Percentiles rank a stretch among this genome's conserved stretches.
Evolutionary conservation across 2,329 filamentous ascomycete species (phyloP).

Genomic region (Epichloe sylvatica): DNA sequence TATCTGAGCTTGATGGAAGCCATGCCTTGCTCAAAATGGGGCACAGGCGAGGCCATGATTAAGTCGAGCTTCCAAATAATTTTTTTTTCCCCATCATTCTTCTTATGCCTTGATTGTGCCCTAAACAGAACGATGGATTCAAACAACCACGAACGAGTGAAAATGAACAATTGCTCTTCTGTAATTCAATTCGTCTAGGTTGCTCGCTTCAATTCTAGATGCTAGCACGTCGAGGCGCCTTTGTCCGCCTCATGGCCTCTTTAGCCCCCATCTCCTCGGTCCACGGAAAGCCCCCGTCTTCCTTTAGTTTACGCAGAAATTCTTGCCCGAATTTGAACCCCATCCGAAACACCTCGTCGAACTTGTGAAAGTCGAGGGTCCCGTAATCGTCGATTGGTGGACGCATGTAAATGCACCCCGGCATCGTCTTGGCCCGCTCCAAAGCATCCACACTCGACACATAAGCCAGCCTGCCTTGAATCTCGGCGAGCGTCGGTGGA

Average conservation of each 20-base stretch:
- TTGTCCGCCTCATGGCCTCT: constrained; percentile 60
- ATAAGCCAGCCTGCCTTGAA: constrained; percentile 87
- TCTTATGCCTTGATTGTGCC: no score
- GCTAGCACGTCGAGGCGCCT: constrained; percentile 66
- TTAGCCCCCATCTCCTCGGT: constrained; percentile 63
- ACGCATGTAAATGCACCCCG: constrained; percentile 90
- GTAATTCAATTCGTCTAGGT: not conserved
- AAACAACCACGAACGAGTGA: no score
- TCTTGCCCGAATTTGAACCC: constrained; percentile 78
- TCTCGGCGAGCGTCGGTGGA: constrained; percentile 87
- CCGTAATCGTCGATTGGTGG: constrained; percentile 89
- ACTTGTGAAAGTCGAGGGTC: constrained; percentile 91
- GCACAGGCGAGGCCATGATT: no score
- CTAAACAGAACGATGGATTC: no score
- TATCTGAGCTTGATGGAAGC: no score
- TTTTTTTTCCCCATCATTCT: no score
- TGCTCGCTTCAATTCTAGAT: constrained; percentile 33
- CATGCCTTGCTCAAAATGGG: no score
- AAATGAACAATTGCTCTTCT: no score
- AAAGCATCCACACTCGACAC: constrained; percentile 90
- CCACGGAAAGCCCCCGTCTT: constrained; percentile 59
- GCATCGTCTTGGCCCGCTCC: constrained; percentile 79
- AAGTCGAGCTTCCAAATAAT: no score
- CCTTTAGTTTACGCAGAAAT: constrained; percentile 62
- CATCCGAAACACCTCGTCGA: constrained; percentile 88